These are phyloP conservation scores for Coniella vitis DNA, from an alignment of 2,329 filamentous ascomycete species.

Conservation along the genomic window DNA sequence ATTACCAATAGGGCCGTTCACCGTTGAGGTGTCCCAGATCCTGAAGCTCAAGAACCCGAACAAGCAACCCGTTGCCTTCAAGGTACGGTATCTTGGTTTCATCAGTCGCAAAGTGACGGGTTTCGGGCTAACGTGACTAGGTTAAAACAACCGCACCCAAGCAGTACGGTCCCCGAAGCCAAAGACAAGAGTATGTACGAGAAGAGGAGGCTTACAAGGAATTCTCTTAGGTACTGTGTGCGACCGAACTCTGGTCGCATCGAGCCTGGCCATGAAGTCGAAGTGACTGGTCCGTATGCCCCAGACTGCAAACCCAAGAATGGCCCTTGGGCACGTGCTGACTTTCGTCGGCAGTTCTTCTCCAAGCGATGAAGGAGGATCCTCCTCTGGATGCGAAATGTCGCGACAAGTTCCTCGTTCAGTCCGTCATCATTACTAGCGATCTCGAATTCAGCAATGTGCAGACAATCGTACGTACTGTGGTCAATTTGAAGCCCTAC, in stretches of 20 bases:
- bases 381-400: constrained; percentile 81
- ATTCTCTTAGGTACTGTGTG: constrained; percentile 74
- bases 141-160: constrained; percentile 99
- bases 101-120: neutral
- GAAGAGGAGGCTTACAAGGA: constrained; percentile 19
- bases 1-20: constrained; percentile 52
- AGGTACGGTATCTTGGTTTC: constrained; percentile 39
- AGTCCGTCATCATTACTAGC: constrained; percentile 75
- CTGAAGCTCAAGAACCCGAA: constrained; percentile 61
- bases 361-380: constrained; percentile 97
- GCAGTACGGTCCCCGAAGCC: constrained; percentile 60
- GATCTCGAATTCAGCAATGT: constrained; percentile 82
- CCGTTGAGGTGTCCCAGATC: constrained; percentile 56
- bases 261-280: constrained; percentile 80
- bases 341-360: constrained; percentile 58
- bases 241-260: constrained; percentile 95
- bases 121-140: constrained; percentile 40
- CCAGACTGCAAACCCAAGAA: neutral
- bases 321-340: constrained; percentile 5
- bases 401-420: constrained; percentile 95
- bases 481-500: too few relatives aligned
- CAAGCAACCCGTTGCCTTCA: constrained; percentile 59
- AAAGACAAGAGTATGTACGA: constrained; percentile 14
- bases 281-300: constrained; percentile 70
- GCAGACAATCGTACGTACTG: constrained; percentile 64